Conservation (phyloP, 495 filamentous ascomycete species). For the Aspergillus leporis region DNA sequence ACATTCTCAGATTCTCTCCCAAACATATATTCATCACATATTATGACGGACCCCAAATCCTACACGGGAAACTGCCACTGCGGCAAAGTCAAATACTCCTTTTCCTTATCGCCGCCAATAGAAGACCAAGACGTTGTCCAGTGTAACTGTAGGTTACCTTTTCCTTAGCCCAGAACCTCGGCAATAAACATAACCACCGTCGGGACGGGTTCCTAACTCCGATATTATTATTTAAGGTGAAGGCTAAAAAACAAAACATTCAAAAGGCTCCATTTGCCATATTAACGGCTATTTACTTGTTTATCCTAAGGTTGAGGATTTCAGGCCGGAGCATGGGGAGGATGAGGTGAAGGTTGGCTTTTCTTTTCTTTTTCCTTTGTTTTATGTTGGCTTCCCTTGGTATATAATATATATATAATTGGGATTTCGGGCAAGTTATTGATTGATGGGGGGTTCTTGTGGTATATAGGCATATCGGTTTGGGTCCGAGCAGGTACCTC, state of each 20-base stretch:
- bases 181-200: not conserved
- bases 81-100: conserved; percentile 29
- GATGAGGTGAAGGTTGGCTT: conserved; percentile 20
- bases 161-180: not conserved
- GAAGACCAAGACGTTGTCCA: conserved; percentile 29
- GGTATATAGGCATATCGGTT: conserved; percentile 41
- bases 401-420: no score
- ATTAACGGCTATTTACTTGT: conserved; percentile 44
- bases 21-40: no score
- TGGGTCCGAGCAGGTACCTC: conserved; percentile 32
- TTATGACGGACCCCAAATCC: no score
- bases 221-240: not conserved
- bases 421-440: no score
- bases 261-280: conserved; percentile 37
- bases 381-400: not conserved
- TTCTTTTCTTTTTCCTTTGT: not conserved
- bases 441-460: not conserved
- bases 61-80: conserved; percentile 41
- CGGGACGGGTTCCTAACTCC: no score
- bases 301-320: conserved; percentile 31
- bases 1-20: no score
- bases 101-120: conserved; percentile 26
- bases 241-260: not conserved
- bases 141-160: conserved; percentile 35
- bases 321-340: conserved; percentile 26